These are phyloP conservation scores for Drosera spatulata DNA, from an alignment of 179 eudicot species.

Conservation along the genomic window DNA sequence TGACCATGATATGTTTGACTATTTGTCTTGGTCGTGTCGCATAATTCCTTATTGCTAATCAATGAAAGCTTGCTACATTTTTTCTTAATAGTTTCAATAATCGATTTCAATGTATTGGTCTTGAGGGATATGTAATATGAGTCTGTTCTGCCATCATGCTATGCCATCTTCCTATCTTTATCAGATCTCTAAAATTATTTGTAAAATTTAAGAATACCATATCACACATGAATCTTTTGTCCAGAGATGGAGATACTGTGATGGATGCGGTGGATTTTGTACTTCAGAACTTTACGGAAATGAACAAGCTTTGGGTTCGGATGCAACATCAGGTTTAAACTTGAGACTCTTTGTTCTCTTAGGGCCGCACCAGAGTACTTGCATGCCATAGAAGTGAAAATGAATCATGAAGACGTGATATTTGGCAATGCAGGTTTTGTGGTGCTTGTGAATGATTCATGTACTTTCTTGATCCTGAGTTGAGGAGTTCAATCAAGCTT, in stretches of 20 bases:
- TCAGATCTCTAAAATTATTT: too few species aligned
- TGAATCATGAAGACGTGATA: conserved; percentile 71
- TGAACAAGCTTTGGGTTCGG: conserved; percentile 99
- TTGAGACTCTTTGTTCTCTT: conserved; percentile 5
- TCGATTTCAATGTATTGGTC: too few species aligned
- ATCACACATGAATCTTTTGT: conserved; percentile 5
- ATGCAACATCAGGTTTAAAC: conserved; percentile 80
- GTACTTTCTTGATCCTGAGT: conserved; percentile 89
- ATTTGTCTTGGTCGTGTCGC: too few species aligned
- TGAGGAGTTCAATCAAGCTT: conserved; percentile 96
- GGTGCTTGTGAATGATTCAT: conserved; percentile 86
- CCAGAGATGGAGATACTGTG: conserved; percentile 78
- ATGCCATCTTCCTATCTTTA: too few species aligned
- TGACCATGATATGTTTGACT: too few species aligned
- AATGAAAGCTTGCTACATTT: too few species aligned
- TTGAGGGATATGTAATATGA: too few species aligned
- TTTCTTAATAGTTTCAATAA: too few species aligned
- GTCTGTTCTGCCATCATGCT: too few species aligned
- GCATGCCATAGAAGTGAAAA: conserved; percentile 58
- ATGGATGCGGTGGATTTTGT: conserved; percentile 49
- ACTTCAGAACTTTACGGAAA: conserved; percentile 32
- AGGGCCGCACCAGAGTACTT: conserved; percentile 40
- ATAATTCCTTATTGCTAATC: too few species aligned
- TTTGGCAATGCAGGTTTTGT: conserved; percentile 94
- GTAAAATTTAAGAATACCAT: too few species aligned